Conservation (phyloP, 2,329 filamentous ascomycete genomes). For the Cordyceps tenuipes region DNA sequence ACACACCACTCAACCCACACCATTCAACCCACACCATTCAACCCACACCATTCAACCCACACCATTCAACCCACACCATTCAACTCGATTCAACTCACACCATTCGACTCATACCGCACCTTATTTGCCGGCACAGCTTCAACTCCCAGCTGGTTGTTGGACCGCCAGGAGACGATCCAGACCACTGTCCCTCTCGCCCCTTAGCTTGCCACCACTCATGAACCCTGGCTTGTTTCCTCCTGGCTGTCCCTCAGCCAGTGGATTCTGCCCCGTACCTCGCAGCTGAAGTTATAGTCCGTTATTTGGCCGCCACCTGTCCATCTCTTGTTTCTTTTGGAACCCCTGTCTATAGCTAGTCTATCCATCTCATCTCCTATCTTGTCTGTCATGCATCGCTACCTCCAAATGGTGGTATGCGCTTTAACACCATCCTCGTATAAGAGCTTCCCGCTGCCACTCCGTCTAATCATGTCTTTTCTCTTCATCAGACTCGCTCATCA, state of each 20-base stretch:
- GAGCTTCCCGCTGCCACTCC: slow-evolving; percentile 5
- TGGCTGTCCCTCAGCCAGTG: background rate
- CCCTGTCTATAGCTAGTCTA: slow-evolving; percentile 13
- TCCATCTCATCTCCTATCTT: background rate
- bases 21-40: background rate
- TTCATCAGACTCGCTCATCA: slow-evolving; percentile 9
- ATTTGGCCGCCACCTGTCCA: slow-evolving; percentile 17
- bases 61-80: background rate
- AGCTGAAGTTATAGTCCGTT: slow-evolving; percentile 21
- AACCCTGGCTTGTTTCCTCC: slow-evolving; percentile 20
- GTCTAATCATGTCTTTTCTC: background rate
- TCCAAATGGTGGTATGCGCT: slow-evolving; percentile 7
- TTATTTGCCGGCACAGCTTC: background rate
- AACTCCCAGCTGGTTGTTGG: background rate
- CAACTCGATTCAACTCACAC: background rate
- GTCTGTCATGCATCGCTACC: slow-evolving; percentile 1
- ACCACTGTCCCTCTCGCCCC: background rate
- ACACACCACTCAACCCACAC: no score
- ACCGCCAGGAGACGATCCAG: slow-evolving; percentile 1
- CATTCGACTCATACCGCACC: background rate
- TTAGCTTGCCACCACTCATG: background rate
- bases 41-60: background rate
- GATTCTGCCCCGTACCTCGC: slow-evolving; percentile 4
- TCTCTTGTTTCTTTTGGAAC: slow-evolving; percentile 14
- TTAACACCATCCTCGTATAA: slow-evolving; percentile 10